Evolutionary conservation across 148 eudicot genomes (phyloP).

Genomic region (Vaccinium myrtillus): DNA sequence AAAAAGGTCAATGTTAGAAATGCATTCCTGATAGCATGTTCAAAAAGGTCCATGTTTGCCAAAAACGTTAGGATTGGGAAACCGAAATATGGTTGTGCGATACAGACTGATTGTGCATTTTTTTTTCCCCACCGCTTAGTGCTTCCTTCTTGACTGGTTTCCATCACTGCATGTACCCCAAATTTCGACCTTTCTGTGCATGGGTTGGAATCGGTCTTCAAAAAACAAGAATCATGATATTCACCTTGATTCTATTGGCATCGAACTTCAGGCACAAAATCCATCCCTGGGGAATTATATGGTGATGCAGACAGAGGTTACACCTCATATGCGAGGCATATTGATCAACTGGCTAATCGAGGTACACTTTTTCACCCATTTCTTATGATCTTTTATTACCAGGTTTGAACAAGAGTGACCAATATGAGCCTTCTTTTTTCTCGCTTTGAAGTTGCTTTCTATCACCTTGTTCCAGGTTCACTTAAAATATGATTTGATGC

Average conservation of each 20-base stretch:
- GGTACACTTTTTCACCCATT: slow-evolving; percentile 33
- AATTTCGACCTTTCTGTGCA: neutral
- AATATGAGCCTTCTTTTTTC: neutral
- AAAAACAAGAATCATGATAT: neutral
- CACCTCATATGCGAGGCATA: slow-evolving; percentile 88
- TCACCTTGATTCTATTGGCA: neutral
- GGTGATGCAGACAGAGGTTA: slow-evolving; percentile 61
- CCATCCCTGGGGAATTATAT: slow-evolving; percentile 50
- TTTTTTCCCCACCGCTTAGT: neutral
- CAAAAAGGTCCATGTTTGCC: neutral
- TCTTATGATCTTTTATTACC: neutral
- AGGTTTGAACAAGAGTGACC: neutral
- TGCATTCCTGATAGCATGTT: neutral
- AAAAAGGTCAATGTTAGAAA: neutral
- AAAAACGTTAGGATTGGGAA: neutral
- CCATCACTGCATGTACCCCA: neutral
- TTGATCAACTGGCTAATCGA: slow-evolving; percentile 91
- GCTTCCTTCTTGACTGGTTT: neutral
- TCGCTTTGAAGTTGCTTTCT: slow-evolving; percentile 12
- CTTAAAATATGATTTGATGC: slow-evolving; percentile 76
- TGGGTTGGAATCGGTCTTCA: neutral
- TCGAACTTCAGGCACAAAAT: slow-evolving; percentile 55
- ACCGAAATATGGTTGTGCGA: neutral
- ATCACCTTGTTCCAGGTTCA: slow-evolving; percentile 58
- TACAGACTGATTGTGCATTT: neutral